Base-by-base conservation (phyloP, 148 eudicot species). In the Pharnaceum exiguum region DNA sequence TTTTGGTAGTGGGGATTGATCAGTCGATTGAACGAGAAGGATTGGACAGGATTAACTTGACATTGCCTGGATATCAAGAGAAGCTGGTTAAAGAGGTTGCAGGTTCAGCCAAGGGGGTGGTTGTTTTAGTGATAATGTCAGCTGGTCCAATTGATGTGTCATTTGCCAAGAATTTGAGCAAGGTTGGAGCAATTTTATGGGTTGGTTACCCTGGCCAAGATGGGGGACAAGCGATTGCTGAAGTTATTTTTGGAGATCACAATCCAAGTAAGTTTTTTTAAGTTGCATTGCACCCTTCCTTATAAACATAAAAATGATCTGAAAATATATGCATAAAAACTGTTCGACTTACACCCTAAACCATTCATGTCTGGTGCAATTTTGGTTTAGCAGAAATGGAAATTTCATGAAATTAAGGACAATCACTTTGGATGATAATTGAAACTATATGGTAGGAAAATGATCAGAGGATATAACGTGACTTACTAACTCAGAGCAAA, bases 121-220 rank as follows among this genome's bases (percentile, higher is more conserved):
- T 72, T 2, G 24, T 76, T 63, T 56, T 76, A 19, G 77, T 68
- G 25, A 59, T 76, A 15, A 72, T 72, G 77, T 48, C 80, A 16
- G 80, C 70, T 17, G 60, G 80, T 64, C 73, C 73, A 0, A 25
- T 72, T 36, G 80, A 76, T 60, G 62, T 68, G 7, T 52, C 70
- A 2, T 71, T 72, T 48, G 68, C 73, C 0, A 59, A 23, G 19
- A 72, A 68, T 1, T 63, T 47, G 21, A 50, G 39, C 16, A 68
- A 71, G 28, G 64, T 76, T 68, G 67, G 71, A 37, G 74, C 73
- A 2, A 68, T 76, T 68, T 39, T 76, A 6, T 76, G 80, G 80
- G 77, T 72, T 2, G 80, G 77, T 7, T 76, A 76, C 33, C 80
- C 77, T 28, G 80, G 80, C 31, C 74, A 76, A 60, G 80, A 48